Evolutionary conservation across 169 alveolate species (phyloP), one percentile per base, ranked within the genome.

Genomic region (Eimeria falciformis): DNA sequence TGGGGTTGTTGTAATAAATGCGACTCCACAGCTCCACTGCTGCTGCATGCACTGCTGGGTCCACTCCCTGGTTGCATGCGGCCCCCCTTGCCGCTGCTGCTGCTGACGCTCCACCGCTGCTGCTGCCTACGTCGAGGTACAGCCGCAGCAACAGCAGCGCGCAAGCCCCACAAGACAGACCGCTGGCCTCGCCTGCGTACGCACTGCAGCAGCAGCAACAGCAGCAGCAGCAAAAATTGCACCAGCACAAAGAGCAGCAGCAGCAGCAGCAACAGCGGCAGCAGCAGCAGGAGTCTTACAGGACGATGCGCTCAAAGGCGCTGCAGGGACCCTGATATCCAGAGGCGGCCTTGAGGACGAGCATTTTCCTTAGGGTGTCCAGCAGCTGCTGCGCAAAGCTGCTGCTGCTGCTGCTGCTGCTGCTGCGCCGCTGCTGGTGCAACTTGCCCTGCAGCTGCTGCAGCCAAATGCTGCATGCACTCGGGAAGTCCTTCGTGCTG

Each of bases 391-490:
- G 77, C 18, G 68, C 66, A 25, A 77, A 77, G 69, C 68, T 9
- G 87, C 43, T 77, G 87, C 87, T 5, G 87, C 87, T 77, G 75
- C 75, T 25, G 87, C 87, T 77, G 84, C 58, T 73, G 87, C 87
- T 14, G n/a, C 46, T 23, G 53, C 55, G 40, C 7, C 50, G 81
- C 2, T 69, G 81, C 46, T 6, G 40, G 25, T 77, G 43, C 46
- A 53, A 55, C 6, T 75, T 5, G 47, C 18, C 75, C 84, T 85
- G 92, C 50, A 85, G 92, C 53, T 85, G 84, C 46, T 68, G 83
- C 47, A 46, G 27, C 92, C 92, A 85, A 11, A 85, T 66, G 69
- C 75, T 37, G 85, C 92, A 85, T 2, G 92, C 92, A n/a, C 83
- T 68, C 21, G 68, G 69, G 43, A 85, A 85, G 37, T 85, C 83